phyloP scores from a whole-genome alignment of 2,329 filamentous ascomycete genomes.

The Colletotrichum sp. region DNA sequence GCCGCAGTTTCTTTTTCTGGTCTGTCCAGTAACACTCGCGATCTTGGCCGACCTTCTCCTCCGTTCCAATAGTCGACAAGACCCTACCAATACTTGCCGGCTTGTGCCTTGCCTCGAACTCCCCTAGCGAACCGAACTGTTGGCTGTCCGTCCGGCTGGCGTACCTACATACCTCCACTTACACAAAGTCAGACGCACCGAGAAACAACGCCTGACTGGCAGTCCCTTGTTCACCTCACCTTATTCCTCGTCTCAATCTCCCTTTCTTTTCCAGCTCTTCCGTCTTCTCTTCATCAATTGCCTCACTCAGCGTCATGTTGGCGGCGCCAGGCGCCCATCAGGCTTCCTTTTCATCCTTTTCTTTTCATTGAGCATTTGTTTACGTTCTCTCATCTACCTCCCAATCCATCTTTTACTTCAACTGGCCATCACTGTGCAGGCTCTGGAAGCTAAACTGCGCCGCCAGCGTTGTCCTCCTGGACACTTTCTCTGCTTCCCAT shows the following conservation, averaged over 20 bases:
- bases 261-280: not conserved
- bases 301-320: conserved; percentile 7
- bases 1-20: not conserved
- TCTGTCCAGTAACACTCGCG: not conserved
- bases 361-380: not conserved
- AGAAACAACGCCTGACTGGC: not conserved
- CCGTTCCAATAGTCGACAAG: not conserved
- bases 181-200: not conserved
- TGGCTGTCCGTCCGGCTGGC: not conserved
- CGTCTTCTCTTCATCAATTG: not conserved
- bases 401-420: not conserved
- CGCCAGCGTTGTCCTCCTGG: not conserved
- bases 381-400: not conserved
- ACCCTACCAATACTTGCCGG: not conserved
- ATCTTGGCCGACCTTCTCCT: not conserved
- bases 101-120: not conserved
- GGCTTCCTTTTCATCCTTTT: not conserved
- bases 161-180: not conserved
- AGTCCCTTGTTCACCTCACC: not conserved
- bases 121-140: not conserved
- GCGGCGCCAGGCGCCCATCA: not conserved
- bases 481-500: not conserved
- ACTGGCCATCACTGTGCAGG: not conserved
- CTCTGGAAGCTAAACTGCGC: conserved; percentile 1
- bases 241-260: not conserved